phyloP scores from a whole-genome alignment of 495 filamentous ascomycete species.

The Penicillium paradoxum region DNA sequence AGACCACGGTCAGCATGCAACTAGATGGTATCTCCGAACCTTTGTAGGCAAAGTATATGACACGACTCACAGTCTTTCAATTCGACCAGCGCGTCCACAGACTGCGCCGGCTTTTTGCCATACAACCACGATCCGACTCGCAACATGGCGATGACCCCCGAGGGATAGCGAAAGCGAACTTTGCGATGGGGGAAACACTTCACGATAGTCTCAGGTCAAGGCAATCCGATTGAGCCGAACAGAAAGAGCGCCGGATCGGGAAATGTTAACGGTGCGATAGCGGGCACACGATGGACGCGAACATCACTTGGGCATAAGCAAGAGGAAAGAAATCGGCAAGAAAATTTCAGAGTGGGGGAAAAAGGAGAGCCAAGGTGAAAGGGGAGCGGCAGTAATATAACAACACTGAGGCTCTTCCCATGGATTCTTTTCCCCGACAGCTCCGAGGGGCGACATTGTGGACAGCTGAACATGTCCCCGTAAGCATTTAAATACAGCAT shows the following conservation, averaged over 20 bases:
- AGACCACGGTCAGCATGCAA: slow-evolving; percentile 18
- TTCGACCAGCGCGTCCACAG: slow-evolving; percentile 55
- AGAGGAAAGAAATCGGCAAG: slow-evolving; percentile 4
- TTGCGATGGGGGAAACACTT: not conserved
- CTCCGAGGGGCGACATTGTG: slow-evolving; percentile 6
- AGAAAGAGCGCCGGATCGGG: slow-evolving; percentile 25
- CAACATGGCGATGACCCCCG: slow-evolving; percentile 28
- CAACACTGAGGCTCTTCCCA: slow-evolving; percentile 10
- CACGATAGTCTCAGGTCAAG: slow-evolving; percentile 8
- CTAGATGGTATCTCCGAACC: not conserved
- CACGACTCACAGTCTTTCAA: slow-evolving; percentile 51
- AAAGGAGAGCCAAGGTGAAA: not conserved
- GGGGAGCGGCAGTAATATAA: slow-evolving; percentile 5
- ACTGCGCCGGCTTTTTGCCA: slow-evolving; percentile 51
- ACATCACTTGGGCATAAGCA: slow-evolving; percentile 18
- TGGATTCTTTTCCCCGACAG: slow-evolving; percentile 9
- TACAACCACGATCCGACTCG: slow-evolving; percentile 54
- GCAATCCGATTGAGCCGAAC: slow-evolving; percentile 3
- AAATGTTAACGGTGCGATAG: slow-evolving; percentile 29
- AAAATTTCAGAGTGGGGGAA: not conserved
- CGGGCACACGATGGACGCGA: slow-evolving; percentile 5
- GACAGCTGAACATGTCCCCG: too few relatives aligned
- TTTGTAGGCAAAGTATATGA: not conserved
- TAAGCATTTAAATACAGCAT: too few relatives aligned
- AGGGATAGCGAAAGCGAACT: slow-evolving; percentile 1